These are phyloP conservation scores for Candida caryicola DNA, from an alignment of 805 yeast genomes.

Conservation along the genomic window DNA sequence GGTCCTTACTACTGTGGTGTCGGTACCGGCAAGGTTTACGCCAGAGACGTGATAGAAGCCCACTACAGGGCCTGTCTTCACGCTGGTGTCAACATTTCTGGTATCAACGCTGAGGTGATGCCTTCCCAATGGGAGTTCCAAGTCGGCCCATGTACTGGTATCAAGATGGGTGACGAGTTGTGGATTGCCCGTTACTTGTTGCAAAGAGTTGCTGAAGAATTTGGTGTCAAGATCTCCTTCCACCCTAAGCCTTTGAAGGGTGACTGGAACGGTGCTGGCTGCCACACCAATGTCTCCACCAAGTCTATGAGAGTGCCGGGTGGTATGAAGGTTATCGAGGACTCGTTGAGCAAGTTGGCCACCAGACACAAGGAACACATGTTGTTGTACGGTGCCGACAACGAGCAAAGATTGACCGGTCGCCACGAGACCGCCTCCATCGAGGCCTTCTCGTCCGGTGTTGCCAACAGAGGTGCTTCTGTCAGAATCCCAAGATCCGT, in stretches of 20 bases:
- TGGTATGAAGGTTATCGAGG: slow-evolving; percentile 93
- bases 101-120: slow-evolving; percentile 99
- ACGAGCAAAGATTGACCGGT: slow-evolving; percentile 94
- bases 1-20: slow-evolving; percentile 99
- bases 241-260: slow-evolving; percentile 99
- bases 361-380: slow-evolving; percentile 97
- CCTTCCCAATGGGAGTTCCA: slow-evolving; percentile 99
- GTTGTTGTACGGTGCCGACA: slow-evolving; percentile 91
- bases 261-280: slow-evolving; percentile 99
- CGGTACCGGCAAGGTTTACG: slow-evolving; percentile 96
- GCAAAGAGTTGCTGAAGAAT: slow-evolving; percentile 96
- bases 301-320: slow-evolving; percentile 88
- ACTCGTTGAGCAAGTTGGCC: slow-evolving; percentile 87
- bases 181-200: slow-evolving; percentile 94
- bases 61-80: slow-evolving; percentile 97
- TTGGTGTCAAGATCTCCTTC: slow-evolving; percentile 96
- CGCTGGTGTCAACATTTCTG: slow-evolving; percentile 87
- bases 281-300: slow-evolving; percentile 98
- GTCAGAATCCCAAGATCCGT: slow-evolving; percentile 98
- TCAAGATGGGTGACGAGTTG: slow-evolving; percentile 94
- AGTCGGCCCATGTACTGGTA: slow-evolving; percentile 97
- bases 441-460: slow-evolving; percentile 91
- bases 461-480: slow-evolving; percentile 99
- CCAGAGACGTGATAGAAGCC: slow-evolving; percentile 97
- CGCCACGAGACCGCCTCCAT: slow-evolving; percentile 97